Conservation (phyloP, 305 asterid species). For the Striga hermonthica region DNA sequence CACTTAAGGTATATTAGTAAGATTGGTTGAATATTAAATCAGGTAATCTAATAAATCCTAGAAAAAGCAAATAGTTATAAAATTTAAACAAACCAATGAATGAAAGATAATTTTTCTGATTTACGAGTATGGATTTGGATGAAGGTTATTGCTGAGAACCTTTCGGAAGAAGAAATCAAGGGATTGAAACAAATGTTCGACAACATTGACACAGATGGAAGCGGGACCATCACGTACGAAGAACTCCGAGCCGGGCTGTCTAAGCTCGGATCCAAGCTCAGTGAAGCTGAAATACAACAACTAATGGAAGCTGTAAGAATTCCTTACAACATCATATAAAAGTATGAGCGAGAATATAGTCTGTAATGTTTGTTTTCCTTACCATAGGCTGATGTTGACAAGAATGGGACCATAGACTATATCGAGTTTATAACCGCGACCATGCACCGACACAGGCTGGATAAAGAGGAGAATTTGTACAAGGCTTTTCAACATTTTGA, state of each 20-base stretch:
- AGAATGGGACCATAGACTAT: slow-evolving; percentile 76
- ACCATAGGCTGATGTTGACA: slow-evolving; percentile 82
- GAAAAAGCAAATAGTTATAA: no score
- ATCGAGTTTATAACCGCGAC: slow-evolving; percentile 79
- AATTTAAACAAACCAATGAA: no score
- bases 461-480: slow-evolving; percentile 61
- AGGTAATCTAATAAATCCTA: no score
- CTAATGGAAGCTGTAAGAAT: slow-evolving; percentile 88
- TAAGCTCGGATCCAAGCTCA: slow-evolving; percentile 79
- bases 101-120: no score
- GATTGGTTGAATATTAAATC: neutral
- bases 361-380: neutral
- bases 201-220: slow-evolving; percentile 87
- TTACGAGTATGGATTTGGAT: slow-evolving; percentile 18
- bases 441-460: slow-evolving; percentile 86
- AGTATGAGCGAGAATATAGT: neutral
- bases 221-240: slow-evolving; percentile 71
- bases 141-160: slow-evolving; percentile 80
- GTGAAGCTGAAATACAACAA: slow-evolving; percentile 61
- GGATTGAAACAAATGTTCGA: slow-evolving; percentile 76
- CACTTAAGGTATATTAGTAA: slow-evolving; percentile 57
- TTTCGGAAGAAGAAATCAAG: slow-evolving; percentile 79
- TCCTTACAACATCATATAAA: neutral
- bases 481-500: slow-evolving; percentile 79
- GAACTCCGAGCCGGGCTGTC: slow-evolving; percentile 76